Base-by-base conservation (phyloP, 2,329 filamentous ascomycete species). In the Fonsecaea multimorphosa region DNA sequence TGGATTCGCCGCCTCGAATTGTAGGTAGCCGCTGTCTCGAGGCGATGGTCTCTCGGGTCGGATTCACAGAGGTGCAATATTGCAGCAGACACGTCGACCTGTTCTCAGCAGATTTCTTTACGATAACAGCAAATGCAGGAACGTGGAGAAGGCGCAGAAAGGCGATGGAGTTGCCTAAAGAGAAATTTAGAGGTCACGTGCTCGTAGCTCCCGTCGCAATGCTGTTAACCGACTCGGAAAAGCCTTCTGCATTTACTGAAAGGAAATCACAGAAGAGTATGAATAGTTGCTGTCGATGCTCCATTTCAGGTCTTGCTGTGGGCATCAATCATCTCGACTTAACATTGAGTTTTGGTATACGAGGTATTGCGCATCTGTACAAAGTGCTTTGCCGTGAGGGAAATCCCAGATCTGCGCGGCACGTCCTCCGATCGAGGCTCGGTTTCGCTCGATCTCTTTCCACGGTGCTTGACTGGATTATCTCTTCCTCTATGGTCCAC, bases 381-480 rank as follows among this genome's bases (percentile, higher is more conserved):
- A 58, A n/a, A 64, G 44, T 65, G 63, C 63, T 66, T 55, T 58
- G 58, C 63, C 63, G 58, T 62, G 58, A 54, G 52, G 51, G 29
- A 65, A 59, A 65, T 65, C 63, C 58, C 57, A 63, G 60, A 63
- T 63, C 60, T 59, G 59, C 54, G 22, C 58, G 58, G 58, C 58
- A 61, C 49, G 27, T 66, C 59, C 40, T 60, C 58, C 58, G 40
- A 16, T 24, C 27, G 19, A 58, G 56, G 44, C 31, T 44, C 8
- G 19, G 29, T 31, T 31, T 60, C 46, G 58, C 49, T 52, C 58
- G 36, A 49, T 49, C 56, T 58, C 44, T 27, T 60, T 52, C 58
- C 49, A 46, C 44, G 12, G n/a, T 34, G 24, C 58, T 58, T 31
- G 40, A 58, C 56, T 19, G 9, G 19, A 27, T 36, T 32, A 31